These are phyloP conservation scores for Areca catechu DNA, from an alignment of 176 grass and related monocot species.

Conservation along the genomic window DNA sequence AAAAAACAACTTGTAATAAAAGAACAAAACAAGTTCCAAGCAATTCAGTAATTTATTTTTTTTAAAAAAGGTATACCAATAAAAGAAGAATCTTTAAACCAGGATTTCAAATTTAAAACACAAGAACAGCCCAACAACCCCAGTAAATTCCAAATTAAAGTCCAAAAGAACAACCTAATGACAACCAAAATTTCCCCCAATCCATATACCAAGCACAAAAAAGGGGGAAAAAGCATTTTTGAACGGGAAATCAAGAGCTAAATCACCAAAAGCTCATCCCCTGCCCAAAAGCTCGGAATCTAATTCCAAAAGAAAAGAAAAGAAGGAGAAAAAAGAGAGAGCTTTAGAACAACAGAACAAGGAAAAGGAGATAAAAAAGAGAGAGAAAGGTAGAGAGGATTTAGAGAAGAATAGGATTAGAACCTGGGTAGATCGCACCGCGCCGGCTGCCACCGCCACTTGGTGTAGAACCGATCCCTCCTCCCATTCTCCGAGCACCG, in stretches of 20 bases:
- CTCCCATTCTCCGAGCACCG: slow-evolving; percentile 56
- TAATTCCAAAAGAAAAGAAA: background rate
- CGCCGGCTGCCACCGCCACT: slow-evolving; percentile 47
- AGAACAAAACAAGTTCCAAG: too few relatives aligned
- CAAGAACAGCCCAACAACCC: too few relatives aligned
- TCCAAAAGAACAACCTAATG: too few relatives aligned
- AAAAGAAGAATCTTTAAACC: too few relatives aligned
- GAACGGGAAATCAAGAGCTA: too few relatives aligned
- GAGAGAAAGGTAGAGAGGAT: background rate
- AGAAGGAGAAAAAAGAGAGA: background rate
- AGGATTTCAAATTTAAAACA: too few relatives aligned
- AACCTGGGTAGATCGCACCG: slow-evolving; percentile 41
- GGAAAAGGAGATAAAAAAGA: too few relatives aligned
- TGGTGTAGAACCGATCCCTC: slow-evolving; percentile 37
- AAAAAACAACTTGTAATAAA: too few relatives aligned
- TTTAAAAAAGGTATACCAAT: too few relatives aligned
- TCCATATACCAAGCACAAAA: background rate
- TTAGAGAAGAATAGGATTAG: background rate
- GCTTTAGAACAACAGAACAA: background rate
- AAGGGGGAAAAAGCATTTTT: background rate
- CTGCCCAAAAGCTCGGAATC: background rate
- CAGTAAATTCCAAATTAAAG: too few relatives aligned
- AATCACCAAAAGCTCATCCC: background rate
- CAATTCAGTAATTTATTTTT: too few relatives aligned
- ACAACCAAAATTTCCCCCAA: too few relatives aligned